Base-by-base conservation (phyloP, 352 stramenopile species). In the Blastocystis sp. region DNA sequence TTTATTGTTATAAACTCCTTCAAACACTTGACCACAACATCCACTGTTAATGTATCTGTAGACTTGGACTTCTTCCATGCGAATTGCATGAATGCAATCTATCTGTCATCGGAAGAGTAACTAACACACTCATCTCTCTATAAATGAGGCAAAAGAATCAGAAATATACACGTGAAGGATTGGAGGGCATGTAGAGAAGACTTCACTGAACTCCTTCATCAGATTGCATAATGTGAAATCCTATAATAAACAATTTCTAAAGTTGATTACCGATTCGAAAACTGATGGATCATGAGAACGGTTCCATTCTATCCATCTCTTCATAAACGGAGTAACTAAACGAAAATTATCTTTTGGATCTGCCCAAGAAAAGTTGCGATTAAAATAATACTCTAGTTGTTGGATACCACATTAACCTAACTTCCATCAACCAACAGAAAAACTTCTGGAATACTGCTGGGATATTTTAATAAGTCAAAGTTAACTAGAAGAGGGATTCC, bases 41-140 rank as follows among this genome's bases (percentile, higher is more conserved):
- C 70, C 70, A 22, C 37, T 6, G 6, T 54, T 54, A 9, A 81
- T 22, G 6, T 42, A 33, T 17, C 24, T 7, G 6, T 22, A 19
- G 27, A 33, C 22, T 2, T 9, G 42, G 70, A 60, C 48, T 35
- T 48, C 24, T 15, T 24, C 6, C 24, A 66, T 22, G 42, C 48
- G 70, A 33, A 81, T 81, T 40, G 40, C n/a, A 30, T 60, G 48
- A 0, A 59, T 57, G 27, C 42, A 37, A 19, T 81, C 70, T 81
- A 60, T 35, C 27, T 9, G 4, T 73, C 6, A 64, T 7, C 24
- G 30, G 3, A 48, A 22, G 6, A 35, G 9, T 57, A 17, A 4
- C 7, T n/a, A 1, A 13, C 13, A 22, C 30, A 81, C 70, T 40
- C 11, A 60, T n/a, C 17, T 60, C 30, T 64, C 70, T 81, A 81